These are phyloP conservation scores for Hericium erinaceus DNA, from an alignment of 768 basidiomycete species.

Conservation along the genomic window DNA sequence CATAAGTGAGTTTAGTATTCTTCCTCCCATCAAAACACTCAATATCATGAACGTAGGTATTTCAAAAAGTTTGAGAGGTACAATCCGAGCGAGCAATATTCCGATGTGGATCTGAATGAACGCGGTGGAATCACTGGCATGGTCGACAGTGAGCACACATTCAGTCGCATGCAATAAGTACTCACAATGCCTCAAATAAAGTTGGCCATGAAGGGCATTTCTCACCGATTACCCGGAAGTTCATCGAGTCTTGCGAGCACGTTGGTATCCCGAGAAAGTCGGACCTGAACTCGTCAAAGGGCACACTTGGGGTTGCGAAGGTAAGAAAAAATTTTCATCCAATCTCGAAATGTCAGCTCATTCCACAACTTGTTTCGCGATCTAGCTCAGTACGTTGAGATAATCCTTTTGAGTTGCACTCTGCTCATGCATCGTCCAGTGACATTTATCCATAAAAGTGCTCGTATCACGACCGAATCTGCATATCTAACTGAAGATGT, in stretches of 20 bases:
- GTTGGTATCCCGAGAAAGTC: constrained; percentile 41
- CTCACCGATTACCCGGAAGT: constrained; percentile 39
- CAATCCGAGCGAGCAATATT: constrained; percentile 38
- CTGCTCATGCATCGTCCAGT: constrained; percentile 30
- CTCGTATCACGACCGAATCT: constrained; percentile 53
- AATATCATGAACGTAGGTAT: constrained; percentile 33
- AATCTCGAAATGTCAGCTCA: neutral
- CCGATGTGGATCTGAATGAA: constrained; percentile 32
- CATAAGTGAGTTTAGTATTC: constrained; percentile 26
- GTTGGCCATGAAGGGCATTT: constrained; percentile 48
- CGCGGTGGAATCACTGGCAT: constrained; percentile 46
- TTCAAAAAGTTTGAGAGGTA: constrained; percentile 62
- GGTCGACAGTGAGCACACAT: constrained; percentile 26
- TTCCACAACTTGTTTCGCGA: neutral
- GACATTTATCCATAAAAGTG: constrained; percentile 51
- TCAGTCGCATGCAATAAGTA: neutral
- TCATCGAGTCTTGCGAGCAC: constrained; percentile 43
- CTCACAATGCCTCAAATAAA: constrained; percentile 7
- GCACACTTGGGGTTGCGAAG: constrained; percentile 53
- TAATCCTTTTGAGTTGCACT: neutral
- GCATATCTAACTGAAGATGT: constrained; percentile 62
- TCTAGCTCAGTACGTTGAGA: constrained; percentile 22
- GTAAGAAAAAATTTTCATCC: constrained; percentile 24
- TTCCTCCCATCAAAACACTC: no score
- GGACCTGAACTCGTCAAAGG: constrained; percentile 48